These are phyloP conservation scores for Ceratobasidium sp. DNA, from an alignment of 1,284 basidiomycete genomes.

Conservation along the genomic window DNA sequence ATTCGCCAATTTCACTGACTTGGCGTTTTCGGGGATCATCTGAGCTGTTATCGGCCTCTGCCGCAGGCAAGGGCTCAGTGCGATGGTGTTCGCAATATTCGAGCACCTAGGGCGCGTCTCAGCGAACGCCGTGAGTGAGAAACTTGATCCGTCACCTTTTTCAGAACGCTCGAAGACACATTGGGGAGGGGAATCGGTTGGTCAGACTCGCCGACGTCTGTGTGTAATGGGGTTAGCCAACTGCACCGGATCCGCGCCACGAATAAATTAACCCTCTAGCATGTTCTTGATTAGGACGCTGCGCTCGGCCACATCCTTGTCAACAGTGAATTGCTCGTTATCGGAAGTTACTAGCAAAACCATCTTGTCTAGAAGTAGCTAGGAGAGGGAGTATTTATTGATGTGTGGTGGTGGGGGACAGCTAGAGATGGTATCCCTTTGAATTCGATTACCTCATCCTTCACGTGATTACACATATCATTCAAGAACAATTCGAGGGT, in stretches of 20 bases:
- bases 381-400: slow-evolving; percentile 15
- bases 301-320: slow-evolving; percentile 94
- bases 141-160: slow-evolving; percentile 69
- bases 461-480: no score
- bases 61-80: slow-evolving; percentile 90
- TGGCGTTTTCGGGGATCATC: slow-evolving; percentile 93
- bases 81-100: slow-evolving; percentile 99
- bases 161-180: slow-evolving; percentile 94
- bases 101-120: slow-evolving; percentile 70
- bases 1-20: slow-evolving; percentile 96
- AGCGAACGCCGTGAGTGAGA: slow-evolving; percentile 1
- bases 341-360: slow-evolving; percentile 89
- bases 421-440: no score
- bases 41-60: slow-evolving; percentile 78
- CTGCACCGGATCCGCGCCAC: slow-evolving; percentile 36
- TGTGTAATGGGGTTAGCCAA: slow-evolving; percentile 35
- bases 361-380: slow-evolving; percentile 55
- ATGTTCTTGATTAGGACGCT: slow-evolving; percentile 98
- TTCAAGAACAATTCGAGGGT: no score
- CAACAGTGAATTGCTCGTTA: slow-evolving; percentile 93
- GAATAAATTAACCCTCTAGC: slow-evolving; percentile 81
- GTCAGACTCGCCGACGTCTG: slow-evolving; percentile 90
- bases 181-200: slow-evolving; percentile 96
- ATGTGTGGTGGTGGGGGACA: slow-evolving; percentile 34
- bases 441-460: background rate